Base-by-base conservation (phyloP, 2,329 filamentous ascomycete genomes). In the Colletotrichum viniferum region DNA sequence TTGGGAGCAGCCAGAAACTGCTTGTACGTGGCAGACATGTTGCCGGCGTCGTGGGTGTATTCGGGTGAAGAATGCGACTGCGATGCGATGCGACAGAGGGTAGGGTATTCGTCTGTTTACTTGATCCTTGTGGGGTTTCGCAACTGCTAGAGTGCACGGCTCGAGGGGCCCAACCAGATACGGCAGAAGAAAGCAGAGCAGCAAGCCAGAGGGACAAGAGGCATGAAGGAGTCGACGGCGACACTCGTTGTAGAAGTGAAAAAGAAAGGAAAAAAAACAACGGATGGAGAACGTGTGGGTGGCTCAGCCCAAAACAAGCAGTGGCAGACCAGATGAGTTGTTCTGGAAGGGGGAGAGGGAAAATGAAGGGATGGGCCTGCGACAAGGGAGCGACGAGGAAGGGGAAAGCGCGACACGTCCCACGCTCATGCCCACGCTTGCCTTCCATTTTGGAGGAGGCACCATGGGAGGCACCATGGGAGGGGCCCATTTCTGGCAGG, bases 1-100 rank as follows among this genome's bases (percentile, higher is more conserved):
- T 87, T 92, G 77, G 94, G 94, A 77, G 91, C 88, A 81, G 90
- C 88, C 71, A 96, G 88, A 83, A 96, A 96, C 86, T 91, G 90
- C 88, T 92, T 90, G 87, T 96, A 96, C 76, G 89, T 82, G 79
- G 85, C 82, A 77, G 86, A 83, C 85, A 87, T 87, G 8, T 70
- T 67, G 70, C 73, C 73, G 32, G n/a, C 80, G 30, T 56, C 16
- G 28, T 58, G 10, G n/a, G 43, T 52, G 43, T 52, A 52, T 52
- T 52, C 52, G 36, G 65, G 58, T 10, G 18, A 56, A 26, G 60
- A 55, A 28, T 32, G 73, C 75, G 72, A 71, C 67, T 21, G 28
- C 26, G 63, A 68, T 65, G 63, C 68, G 73, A 75, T 52, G 63
- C 64, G 73, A 43, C 24, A 38, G 43, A 52, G n/a, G n/a, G 43